Conservation (phyloP, 2,329 filamentous ascomycete species). For the Colletotrichum aenigma region DNA sequence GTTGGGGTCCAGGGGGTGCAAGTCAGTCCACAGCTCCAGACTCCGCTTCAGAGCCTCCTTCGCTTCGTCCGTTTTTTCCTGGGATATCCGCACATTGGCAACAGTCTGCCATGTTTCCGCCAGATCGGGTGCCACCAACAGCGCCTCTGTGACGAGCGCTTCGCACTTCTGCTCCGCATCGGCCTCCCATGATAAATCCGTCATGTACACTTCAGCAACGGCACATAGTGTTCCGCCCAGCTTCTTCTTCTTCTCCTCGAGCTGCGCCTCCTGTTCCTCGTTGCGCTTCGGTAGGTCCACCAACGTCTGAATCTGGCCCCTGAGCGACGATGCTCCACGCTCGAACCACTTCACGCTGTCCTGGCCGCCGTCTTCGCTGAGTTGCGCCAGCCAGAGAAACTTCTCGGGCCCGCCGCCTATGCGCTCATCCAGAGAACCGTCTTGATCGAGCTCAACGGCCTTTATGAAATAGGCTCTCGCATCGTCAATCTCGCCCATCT, state of each 20-base stretch:
- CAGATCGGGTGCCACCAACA: slow-evolving; percentile 79
- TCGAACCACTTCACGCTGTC: slow-evolving; percentile 73
- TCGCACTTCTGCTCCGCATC: slow-evolving; percentile 92
- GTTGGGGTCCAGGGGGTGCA: slow-evolving; percentile 71
- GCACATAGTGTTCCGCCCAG: slow-evolving; percentile 92
- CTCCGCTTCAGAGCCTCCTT: slow-evolving; percentile 78
- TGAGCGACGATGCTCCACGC: slow-evolving; percentile 73
- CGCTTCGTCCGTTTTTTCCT: slow-evolving; percentile 80
- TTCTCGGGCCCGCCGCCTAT: slow-evolving; percentile 88
- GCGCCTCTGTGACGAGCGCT: slow-evolving; percentile 85
- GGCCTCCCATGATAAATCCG: slow-evolving; percentile 89
- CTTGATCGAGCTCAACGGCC: slow-evolving; percentile 77
- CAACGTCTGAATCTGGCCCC: slow-evolving; percentile 71
- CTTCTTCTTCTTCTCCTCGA: slow-evolving; percentile 77
- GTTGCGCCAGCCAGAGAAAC: slow-evolving; percentile 91
- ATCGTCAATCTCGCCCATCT: slow-evolving; percentile 79
- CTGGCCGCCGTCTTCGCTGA: slow-evolving; percentile 73
- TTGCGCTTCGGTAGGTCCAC: slow-evolving; percentile 49
- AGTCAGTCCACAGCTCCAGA: slow-evolving; percentile 80
- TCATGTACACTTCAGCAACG: slow-evolving; percentile 98
- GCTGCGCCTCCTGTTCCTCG: slow-evolving; percentile 41
- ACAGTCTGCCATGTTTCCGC: slow-evolving; percentile 95
- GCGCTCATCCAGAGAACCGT: slow-evolving; percentile 72
- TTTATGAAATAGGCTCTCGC: slow-evolving; percentile 75
- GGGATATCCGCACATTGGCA: slow-evolving; percentile 91